phyloP scores from a whole-genome alignment of 805 yeast species.

The Henningerozyma blattae region DNA sequence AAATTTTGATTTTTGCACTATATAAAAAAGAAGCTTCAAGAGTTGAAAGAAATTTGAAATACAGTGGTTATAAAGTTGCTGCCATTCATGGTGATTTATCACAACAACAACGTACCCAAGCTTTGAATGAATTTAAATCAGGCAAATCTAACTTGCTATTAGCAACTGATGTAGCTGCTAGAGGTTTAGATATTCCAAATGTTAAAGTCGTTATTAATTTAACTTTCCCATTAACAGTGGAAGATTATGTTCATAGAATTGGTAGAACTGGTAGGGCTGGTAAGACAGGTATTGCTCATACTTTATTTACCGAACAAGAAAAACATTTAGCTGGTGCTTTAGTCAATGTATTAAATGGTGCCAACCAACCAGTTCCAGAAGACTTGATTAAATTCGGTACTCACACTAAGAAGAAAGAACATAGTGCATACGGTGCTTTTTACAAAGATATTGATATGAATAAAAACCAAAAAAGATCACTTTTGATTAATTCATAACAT shows the following conservation, averaged over 20 bases:
- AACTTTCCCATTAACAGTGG: conserved; percentile 93
- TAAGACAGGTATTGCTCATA: conserved; percentile 85
- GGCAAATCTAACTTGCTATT: conserved; percentile 67
- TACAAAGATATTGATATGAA: conserved; percentile 83
- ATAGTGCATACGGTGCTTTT: conserved; percentile 96
- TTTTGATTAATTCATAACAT: conserved; percentile 48
- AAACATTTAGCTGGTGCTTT: conserved; percentile 93
- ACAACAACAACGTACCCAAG: conserved; percentile 84
- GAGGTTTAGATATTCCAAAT: conserved; percentile 96
- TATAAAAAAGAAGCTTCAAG: conserved; percentile 95
- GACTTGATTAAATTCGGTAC: conserved; percentile 92
- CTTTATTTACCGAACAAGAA: conserved; percentile 92
- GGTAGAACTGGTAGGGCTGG: conserved; percentile 99
- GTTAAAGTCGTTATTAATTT: conserved; percentile 90
- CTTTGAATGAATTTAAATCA: conserved; percentile 71
- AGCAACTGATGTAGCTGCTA: conserved; percentile 97
- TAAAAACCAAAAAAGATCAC: conserved; percentile 84
- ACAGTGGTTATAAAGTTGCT: conserved; percentile 70
- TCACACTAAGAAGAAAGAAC: conserved; percentile 95
- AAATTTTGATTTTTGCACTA: conserved; percentile 81
- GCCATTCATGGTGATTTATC: conserved; percentile 95
- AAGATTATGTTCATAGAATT: conserved; percentile 93
- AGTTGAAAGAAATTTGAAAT: conserved; percentile 61
- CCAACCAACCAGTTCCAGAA: conserved; percentile 91
- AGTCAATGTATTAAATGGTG: conserved; percentile 84